phyloP scores from a whole-genome alignment of 208 protist species.

The Wallacemonas sp. region DNA sequence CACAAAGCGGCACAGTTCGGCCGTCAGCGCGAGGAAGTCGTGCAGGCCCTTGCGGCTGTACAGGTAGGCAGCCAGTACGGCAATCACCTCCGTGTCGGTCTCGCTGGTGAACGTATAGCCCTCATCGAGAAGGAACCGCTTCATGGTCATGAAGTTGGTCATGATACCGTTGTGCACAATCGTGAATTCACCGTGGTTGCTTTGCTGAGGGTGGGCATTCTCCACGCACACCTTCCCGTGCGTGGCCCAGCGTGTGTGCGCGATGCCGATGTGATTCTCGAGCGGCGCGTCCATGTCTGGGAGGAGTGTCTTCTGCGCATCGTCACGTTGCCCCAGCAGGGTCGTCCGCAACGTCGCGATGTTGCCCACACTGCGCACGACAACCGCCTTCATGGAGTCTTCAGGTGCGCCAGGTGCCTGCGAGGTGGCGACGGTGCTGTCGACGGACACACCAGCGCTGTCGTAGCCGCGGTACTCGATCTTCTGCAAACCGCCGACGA shows the following conservation, averaged over 20 bases:
- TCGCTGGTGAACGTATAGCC: slow-evolving; percentile 87
- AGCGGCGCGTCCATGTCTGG: slow-evolving; percentile 33
- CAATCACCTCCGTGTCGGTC: slow-evolving; percentile 96
- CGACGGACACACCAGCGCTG: slow-evolving; percentile 90
- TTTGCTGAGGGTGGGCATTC: slow-evolving; percentile 94
- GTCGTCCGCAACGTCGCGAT: slow-evolving; percentile 47
- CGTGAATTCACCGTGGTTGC: slow-evolving; percentile 70
- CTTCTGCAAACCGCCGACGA: slow-evolving; percentile 81
- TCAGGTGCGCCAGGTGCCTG: slow-evolving; percentile 3
- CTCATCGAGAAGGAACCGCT: slow-evolving; percentile 61
- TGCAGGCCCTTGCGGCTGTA: slow-evolving; percentile 46
- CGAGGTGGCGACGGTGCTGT: slow-evolving; percentile 14
- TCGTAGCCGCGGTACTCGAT: slow-evolving; percentile 97
- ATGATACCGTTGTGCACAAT: slow-evolving; percentile 97
- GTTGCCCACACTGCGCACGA: slow-evolving; percentile 86
- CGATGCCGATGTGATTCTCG: slow-evolving; percentile 78
- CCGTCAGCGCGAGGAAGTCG: slow-evolving; percentile 55
- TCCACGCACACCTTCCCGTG: slow-evolving; percentile 91
- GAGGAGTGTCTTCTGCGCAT: slow-evolving; percentile 19
- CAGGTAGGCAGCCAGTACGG: slow-evolving; percentile 86
- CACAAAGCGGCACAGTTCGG: slow-evolving; percentile 50
- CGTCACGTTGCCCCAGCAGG: slow-evolving; percentile 5
- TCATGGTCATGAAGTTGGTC: slow-evolving; percentile 90
- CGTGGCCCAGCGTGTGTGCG: slow-evolving; percentile 98
- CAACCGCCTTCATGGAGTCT: slow-evolving; percentile 12